A percentile compares a stretch with the other conserved stretches of the same genome.
phyloP scores from a whole-genome alignment of 768 basidiomycete species.

The Hortiboletus flavorubellus region DNA sequence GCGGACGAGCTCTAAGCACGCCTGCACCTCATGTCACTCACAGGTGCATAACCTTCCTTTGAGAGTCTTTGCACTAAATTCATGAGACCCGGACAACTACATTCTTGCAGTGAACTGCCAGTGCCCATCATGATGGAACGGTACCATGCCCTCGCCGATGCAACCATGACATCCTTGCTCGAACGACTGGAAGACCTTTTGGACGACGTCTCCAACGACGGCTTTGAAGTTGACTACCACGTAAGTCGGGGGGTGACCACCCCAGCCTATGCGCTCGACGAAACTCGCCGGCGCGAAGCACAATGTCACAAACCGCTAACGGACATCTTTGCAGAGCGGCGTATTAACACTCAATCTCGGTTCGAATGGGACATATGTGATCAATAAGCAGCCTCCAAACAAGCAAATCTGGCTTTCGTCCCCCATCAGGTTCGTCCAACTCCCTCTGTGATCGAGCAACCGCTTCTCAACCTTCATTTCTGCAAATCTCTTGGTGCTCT shows the following conservation, averaged over 20 bases:
- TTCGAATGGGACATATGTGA: slow-evolving; percentile 81
- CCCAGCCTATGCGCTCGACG: not conserved
- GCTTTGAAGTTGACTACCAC: slow-evolving; percentile 85
- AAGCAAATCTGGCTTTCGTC: slow-evolving; percentile 97
- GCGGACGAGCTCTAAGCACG: slow-evolving; percentile 37
- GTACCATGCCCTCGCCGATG: slow-evolving; percentile 73
- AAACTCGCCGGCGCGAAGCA: not conserved
- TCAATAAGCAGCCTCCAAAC: slow-evolving; percentile 97
- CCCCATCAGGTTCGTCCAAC: slow-evolving; percentile 63
- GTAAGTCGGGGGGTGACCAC: slow-evolving; percentile 41
- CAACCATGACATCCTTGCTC: slow-evolving; percentile 72
- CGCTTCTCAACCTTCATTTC: slow-evolving; percentile 2
- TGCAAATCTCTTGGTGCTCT: not conserved
- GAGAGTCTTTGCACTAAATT: not conserved
- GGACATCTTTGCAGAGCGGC: slow-evolving; percentile 59
- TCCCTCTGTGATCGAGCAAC: not conserved
- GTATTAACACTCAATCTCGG: slow-evolving; percentile 82
- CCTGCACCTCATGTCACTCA: slow-evolving; percentile 55
- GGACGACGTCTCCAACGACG: slow-evolving; percentile 51
- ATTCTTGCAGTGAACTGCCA: slow-evolving; percentile 44
- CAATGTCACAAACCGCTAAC: slow-evolving; percentile 5
- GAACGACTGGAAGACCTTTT: slow-evolving; percentile 72
- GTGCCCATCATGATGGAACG: slow-evolving; percentile 35
- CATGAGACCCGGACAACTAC: not conserved
- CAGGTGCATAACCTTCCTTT: slow-evolving; percentile 39